These are phyloP conservation scores for Pelargonium australe DNA, from an alignment of 441 rosid species.

Conservation along the genomic window DNA sequence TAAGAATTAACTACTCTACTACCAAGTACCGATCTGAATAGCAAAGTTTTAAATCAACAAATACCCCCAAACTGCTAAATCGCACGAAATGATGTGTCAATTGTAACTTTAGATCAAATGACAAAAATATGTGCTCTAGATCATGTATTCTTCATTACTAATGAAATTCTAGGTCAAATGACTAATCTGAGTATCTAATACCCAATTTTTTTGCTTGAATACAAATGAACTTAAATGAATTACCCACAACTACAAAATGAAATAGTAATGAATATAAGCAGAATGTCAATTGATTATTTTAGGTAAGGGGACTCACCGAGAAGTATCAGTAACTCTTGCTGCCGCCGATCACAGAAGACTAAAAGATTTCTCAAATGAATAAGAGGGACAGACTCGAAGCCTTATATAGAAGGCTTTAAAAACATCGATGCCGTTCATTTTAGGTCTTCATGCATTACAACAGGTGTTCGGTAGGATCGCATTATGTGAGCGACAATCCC, in stretches of 20 bases:
- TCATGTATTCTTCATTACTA: neutral
- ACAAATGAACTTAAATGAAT: neutral
- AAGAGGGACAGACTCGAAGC: neutral
- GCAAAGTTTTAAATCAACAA: neutral
- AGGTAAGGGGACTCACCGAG: neutral
- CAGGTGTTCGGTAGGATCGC: neutral
- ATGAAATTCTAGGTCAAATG: neutral
- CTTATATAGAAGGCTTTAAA: too few relatives aligned
- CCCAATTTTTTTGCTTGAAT: neutral
- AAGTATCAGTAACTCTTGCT: neutral
- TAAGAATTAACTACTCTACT: neutral
- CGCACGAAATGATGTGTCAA: neutral
- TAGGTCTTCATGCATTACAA: slow-evolving; percentile 4
- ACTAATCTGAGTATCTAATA: neutral
- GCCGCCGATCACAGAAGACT: neutral
- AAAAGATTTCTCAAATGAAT: neutral
- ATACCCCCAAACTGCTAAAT: neutral
- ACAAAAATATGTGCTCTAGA: neutral
- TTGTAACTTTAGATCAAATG: neutral
- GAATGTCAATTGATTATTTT: neutral
- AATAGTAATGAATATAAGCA: neutral
- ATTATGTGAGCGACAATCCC: neutral
- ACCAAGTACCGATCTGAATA: neutral
- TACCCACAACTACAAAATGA: neutral
- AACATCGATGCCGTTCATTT: neutral